Evolutionary conservation across 441 rosid species (phyloP).

Genomic region (Geranium incanum): DNA sequence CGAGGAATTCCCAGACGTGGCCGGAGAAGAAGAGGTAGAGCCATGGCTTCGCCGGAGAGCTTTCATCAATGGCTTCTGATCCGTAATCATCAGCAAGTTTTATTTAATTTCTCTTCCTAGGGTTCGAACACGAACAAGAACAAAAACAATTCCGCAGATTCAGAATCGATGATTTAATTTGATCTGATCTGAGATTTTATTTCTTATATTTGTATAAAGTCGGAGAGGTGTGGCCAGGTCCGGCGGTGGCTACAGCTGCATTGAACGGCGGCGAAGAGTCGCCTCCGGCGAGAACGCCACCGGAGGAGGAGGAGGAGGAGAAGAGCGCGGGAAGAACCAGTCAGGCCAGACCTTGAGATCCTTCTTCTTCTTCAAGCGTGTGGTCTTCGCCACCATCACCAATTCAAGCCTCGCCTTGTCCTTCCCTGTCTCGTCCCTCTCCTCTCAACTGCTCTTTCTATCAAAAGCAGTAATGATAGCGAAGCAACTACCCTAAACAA

Average conservation of each 20-base stretch:
- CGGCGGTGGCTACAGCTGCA: background rate
- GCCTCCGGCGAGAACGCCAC: background rate
- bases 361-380: background rate
- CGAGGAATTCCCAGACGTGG: constrained; percentile 31
- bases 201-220: no score
- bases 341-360: background rate
- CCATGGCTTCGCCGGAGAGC: constrained; percentile 85
- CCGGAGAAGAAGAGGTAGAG: constrained; percentile 40
- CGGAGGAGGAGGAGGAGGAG: background rate
- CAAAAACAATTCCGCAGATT: background rate
- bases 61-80: constrained; percentile 41
- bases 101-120: background rate
- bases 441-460: background rate
- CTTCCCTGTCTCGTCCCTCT: background rate
- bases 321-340: background rate
- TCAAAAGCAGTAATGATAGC: background rate
- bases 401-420: background rate
- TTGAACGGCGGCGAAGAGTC: background rate
- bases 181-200: background rate
- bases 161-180: background rate
- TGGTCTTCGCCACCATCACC: background rate
- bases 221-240: background rate
- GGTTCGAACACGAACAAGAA: background rate
- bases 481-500: background rate
- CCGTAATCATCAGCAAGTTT: background rate